Evolutionary conservation across 208 protist species (phyloP), one percentile per base, ranked within the genome.

Genomic region (Trypanosoma congolense): DNA sequence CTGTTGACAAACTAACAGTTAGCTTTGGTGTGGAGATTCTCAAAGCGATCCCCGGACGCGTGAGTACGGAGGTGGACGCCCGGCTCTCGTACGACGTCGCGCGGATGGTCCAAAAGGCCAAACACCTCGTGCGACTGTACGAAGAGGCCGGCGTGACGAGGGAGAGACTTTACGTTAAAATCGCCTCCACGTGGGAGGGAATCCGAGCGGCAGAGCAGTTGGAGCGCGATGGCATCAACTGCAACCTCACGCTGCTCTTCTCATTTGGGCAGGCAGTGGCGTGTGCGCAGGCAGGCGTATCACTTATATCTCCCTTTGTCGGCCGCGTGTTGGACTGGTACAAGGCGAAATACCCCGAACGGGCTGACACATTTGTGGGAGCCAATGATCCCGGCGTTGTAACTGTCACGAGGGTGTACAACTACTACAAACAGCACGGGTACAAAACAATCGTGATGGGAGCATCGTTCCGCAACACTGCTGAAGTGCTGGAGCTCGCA

Each of bases 201-300:
- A 93, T 97, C 56, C 65, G 97, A 67, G 97, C 96, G 19, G 95
- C 85, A 5, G 72, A 80, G 31, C 56, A 79, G 40, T 82, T 99
- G 26, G 97, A 99, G 74, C 56, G 73, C 43, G 93, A 98, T 60
- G 84, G 92, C 55, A 98, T 99, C 63, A 88, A 94, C 65, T 97
- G 92, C 80, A 99, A 99, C 74, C 71, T 98, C 45, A 99, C 97
- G 14, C 80, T 99, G n/a, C 77, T 99, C 51, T 99, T 99, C 72
- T 88, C 76, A 47, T 95, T 97, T 45, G 83, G 84, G 8, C 96
- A 98, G 86, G 95, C 87, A n/a, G 77, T 94, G 28, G 88, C 85
- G 38, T 97, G 91, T 68, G 97, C 97, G 10, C 91, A 99, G 70
- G 96, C 93, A 0, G 65, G 70, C 24, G 96, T 95, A 28, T 90